Base-by-base conservation (phyloP, 2,329 filamentous ascomycete species). In the Verticillium nonalfalfae region DNA sequence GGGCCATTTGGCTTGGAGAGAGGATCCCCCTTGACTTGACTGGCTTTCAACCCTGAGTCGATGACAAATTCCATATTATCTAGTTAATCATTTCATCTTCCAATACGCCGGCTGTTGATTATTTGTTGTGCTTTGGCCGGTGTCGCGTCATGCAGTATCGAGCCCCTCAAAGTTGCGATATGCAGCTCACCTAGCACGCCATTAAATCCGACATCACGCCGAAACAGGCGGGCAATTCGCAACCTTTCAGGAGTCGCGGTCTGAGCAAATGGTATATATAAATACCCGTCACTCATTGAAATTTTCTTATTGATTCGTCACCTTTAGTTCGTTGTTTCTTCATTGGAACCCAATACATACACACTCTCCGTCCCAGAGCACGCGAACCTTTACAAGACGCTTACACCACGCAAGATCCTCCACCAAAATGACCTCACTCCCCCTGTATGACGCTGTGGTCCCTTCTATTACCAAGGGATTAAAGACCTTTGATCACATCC, bases 1-100 rank as follows among this genome's bases (percentile, higher is more conserved):
- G 86, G 50, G 89, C 89, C 1, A 90, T 86, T 9, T 93, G 90
- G 90, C 82, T 93, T 81, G 90, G 90, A 0, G 84, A 89, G 69
- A 82, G 79, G 60, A 66, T 89, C 14, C 83, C 87, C 1, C 66
- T 93, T 59, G 85, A 90, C n/a, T 61, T 61, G 14, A 35, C 59
- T 4, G 45, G 63, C 4, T 64, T 64, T 36, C 57, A 65, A 34
- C 55, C 40, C 13, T 50, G 45, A 50, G 13, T 21, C 7, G n/a
- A 50, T 35, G 54, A 50, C 45, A 50, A 50, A 50, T 50, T 26
- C n/a, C 7, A n/a, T 7, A 50, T 26, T 4, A 26, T 26, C 26
- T 36, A 13, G 1, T 50, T 50, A 21, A 21, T 50, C 13, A 50
- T 10, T 21, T 50, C 7, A 21, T 7, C 11, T 4, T 11, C 15